phyloP scores from a whole-genome alignment of 2,329 filamentous ascomycete species.

The Xylaria digitata region DNA sequence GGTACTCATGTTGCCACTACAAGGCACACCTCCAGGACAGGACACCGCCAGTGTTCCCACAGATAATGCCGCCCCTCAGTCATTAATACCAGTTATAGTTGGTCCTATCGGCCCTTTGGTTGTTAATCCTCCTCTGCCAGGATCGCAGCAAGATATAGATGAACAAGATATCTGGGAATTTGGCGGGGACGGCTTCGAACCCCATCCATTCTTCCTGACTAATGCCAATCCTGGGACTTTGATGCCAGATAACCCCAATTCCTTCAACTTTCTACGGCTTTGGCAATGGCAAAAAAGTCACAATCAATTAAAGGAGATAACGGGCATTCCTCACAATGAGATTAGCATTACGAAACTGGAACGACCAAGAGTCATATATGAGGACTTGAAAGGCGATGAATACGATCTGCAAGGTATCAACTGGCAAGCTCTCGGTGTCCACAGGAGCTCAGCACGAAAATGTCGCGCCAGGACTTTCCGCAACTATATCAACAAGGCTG shows the following conservation, averaged over 20 bases:
- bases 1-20: slow-evolving; percentile 18
- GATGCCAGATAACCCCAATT: slow-evolving; percentile 61
- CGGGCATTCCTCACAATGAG: slow-evolving; percentile 36
- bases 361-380: slow-evolving; percentile 50
- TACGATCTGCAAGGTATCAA: slow-evolving; percentile 71
- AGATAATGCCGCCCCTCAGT: not conserved
- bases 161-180: slow-evolving; percentile 25
- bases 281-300: slow-evolving; percentile 56
- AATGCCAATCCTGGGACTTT: slow-evolving; percentile 53
- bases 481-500: slow-evolving; percentile 67
- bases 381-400: slow-evolving; percentile 64
- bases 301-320: slow-evolving; percentile 25
- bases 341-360: slow-evolving; percentile 36
- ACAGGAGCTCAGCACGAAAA: slow-evolving; percentile 60
- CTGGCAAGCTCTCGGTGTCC: slow-evolving; percentile 65
- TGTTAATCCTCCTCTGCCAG: not conserved
- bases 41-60: slow-evolving; percentile 1
- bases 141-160: slow-evolving; percentile 12
- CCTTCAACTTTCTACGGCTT: slow-evolving; percentile 61
- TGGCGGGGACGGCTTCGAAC: slow-evolving; percentile 15
- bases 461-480: slow-evolving; percentile 62
- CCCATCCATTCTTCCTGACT: slow-evolving; percentile 49
- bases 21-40: not conserved
- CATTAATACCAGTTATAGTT: not conserved
- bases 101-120: not conserved